Percentiles rank a stretch among this genome's conserved stretches.
phyloP scores from a whole-genome alignment of 73 alveolate genomes.

The Paramecium biaurelia region DNA sequence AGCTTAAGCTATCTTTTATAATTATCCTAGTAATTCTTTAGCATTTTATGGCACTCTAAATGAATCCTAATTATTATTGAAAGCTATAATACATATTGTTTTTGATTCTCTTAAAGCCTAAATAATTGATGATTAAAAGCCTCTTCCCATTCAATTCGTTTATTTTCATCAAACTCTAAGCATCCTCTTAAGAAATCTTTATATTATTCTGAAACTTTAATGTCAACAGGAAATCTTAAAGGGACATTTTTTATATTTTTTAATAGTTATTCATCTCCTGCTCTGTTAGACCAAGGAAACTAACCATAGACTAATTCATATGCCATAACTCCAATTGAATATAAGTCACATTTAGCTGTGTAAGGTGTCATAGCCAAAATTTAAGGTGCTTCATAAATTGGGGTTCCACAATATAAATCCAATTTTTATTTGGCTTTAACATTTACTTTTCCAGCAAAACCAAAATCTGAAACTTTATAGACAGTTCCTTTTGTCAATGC shows the following conservation, averaged over 20 bases:
- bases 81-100: neutral
- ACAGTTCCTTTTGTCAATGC: constrained; percentile 20
- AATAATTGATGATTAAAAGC: constrained; percentile 42
- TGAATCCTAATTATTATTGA: neutral
- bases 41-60: neutral
- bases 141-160: constrained; percentile 59
- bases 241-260: constrained; percentile 51
- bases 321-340: constrained; percentile 59
- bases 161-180: neutral
- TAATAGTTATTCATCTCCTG: neutral
- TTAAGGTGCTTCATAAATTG: constrained; percentile 62
- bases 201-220: constrained; percentile 37
- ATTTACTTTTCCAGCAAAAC: constrained; percentile 59
- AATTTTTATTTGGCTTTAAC: constrained; percentile 14
- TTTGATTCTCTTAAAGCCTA: neutral
- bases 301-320: constrained; percentile 59
- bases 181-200: constrained; percentile 54
- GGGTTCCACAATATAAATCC: constrained; percentile 57
- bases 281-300: constrained; percentile 56
- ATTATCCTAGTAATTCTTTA: neutral
- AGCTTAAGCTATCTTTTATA: neutral
- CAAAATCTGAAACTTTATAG: constrained; percentile 57
- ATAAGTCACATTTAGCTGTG: constrained; percentile 54
- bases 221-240: constrained; percentile 55
- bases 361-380: constrained; percentile 37